Base-by-base conservation (phyloP, 768 basidiomycete species). In the Suillus sp. region DNA sequence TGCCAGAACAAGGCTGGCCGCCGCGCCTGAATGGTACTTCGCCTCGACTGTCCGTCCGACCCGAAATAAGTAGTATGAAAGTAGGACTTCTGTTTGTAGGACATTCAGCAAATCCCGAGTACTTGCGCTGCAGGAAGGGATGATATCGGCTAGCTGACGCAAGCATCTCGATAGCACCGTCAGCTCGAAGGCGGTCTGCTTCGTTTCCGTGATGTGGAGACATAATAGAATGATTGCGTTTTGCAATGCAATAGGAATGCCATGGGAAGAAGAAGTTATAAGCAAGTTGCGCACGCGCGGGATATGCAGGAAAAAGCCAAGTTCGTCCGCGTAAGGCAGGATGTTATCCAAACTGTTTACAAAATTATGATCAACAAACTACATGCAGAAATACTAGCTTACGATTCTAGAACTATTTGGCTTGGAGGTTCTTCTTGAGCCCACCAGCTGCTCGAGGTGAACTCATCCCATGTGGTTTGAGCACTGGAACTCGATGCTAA, bases 231-330 rank as follows among this genome's bases (percentile, higher is more conserved):
- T 83, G 1, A 85, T 79, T 4, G 76, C 77, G 63, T 77, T 82
- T 40, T 83, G 75, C 4, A 88, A 74, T 4, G 83, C 82, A 11
- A 82, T 80, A 5, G 83, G 74, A 37, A 85, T 80, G 9, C 79
- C 74, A 30, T 63, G 64, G 16, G 73, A 71, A 38, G 75, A 66
- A 18, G 72, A 65, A 11, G 77, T 72, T 9, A 79, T 68, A 27
- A 71, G 75, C 45, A 70, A 75, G 45, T 77, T 70, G 5, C 78
- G 76, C 62, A 90, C 84, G 4, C 85, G 81, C 6, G 74, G 66
- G 3, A 75, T 51, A 65, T 86, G 74, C 61, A 93, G 83, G 73
- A 91, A 92, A 69, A 92, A 86, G 5, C 88, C 88, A 62, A 90
- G 80, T 67, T 86, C 81, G 40, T 78, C 71, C 0, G 83, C 80